These are phyloP conservation scores for Penicillium sp. DNA, from an alignment of 2,329 filamentous ascomycete genomes.

Conservation along the genomic window DNA sequence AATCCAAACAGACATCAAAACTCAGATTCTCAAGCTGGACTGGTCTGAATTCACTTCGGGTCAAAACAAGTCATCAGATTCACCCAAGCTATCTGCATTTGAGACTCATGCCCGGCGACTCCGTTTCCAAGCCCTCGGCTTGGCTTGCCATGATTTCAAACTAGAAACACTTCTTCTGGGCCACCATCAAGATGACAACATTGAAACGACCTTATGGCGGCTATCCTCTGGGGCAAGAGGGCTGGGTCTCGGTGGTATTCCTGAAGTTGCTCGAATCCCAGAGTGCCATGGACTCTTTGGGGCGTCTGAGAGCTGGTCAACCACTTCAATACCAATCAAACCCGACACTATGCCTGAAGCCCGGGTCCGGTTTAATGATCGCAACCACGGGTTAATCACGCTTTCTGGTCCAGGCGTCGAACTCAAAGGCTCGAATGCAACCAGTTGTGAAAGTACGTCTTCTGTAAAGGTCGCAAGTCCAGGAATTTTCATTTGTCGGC, in stretches of 20 bases:
- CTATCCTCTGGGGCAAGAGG: slow-evolving; percentile 67
- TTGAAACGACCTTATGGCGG: slow-evolving; percentile 85
- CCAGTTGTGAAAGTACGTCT: neutral
- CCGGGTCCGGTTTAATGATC: slow-evolving; percentile 9
- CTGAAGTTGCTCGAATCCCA: slow-evolving; percentile 68
- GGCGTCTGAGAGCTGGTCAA: slow-evolving; percentile 65
- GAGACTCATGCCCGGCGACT: slow-evolving; percentile 74
- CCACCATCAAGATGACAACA: slow-evolving; percentile 88
- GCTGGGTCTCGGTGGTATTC: slow-evolving; percentile 74
- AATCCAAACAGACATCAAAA: slow-evolving; percentile 31
- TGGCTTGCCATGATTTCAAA: slow-evolving; percentile 54
- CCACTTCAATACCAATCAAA: slow-evolving; percentile 38
- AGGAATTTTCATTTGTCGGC: slow-evolving; percentile 40
- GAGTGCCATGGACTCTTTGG: slow-evolving; percentile 78
- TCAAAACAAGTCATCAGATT: neutral
- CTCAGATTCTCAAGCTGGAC: slow-evolving; percentile 46
- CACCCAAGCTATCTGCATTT: slow-evolving; percentile 61
- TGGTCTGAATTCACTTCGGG: slow-evolving; percentile 48
- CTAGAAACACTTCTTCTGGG: slow-evolving; percentile 71
- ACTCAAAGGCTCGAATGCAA: neutral
- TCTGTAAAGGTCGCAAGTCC: slow-evolving; percentile 32
- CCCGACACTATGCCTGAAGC: slow-evolving; percentile 3
- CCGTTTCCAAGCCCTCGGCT: slow-evolving; percentile 72
- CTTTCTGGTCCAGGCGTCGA: neutral
- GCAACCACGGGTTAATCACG: neutral